Conservation (phyloP, 192 early-diverging fungal genomes). For the Podila epigama region DNA sequence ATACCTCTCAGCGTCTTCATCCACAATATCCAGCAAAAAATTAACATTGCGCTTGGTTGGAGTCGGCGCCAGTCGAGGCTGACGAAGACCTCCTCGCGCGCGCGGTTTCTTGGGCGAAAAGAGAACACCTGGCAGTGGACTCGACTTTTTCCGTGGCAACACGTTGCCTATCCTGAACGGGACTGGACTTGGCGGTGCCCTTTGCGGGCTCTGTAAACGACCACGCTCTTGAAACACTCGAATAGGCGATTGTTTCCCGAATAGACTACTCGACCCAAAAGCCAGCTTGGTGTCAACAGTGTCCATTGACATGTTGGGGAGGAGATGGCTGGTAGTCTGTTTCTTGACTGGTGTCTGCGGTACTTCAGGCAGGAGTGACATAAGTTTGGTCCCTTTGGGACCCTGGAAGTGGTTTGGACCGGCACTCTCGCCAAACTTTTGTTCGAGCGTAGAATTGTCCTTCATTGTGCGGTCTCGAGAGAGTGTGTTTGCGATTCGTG, state of each 20-base stretch:
- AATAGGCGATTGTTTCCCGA: slow-evolving; percentile 24
- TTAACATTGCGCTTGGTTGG: slow-evolving; percentile 31
- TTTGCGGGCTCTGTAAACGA: slow-evolving; percentile 8
- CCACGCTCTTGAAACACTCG: slow-evolving; percentile 20
- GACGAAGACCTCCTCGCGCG: slow-evolving; percentile 25
- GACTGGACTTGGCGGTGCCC: slow-evolving; percentile 6
- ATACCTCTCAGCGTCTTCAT: slow-evolving; percentile 29
- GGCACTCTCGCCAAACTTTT: neutral
- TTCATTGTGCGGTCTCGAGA: neutral
- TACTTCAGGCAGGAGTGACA: slow-evolving; percentile 40
- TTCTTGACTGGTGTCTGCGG: slow-evolving; percentile 40
- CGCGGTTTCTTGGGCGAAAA: slow-evolving; percentile 31
- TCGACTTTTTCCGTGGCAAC: slow-evolving; percentile 6
- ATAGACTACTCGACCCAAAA: slow-evolving; percentile 36
- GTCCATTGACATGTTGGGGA: slow-evolving; percentile 38
- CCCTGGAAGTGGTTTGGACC: neutral
- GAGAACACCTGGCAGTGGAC: slow-evolving; percentile 11
- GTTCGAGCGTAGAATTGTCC: neutral
- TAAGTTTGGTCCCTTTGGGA: slow-evolving; percentile 18
- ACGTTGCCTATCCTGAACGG: neutral
- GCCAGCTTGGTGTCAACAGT: slow-evolving; percentile 43
- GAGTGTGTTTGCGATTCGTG: slow-evolving; percentile 6
- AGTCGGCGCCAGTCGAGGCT: slow-evolving; percentile 9
- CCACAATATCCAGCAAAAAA: slow-evolving; percentile 39
- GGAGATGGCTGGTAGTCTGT: slow-evolving; percentile 17